Base-by-base conservation (phyloP, 495 filamentous ascomycete species). In the Aspergillus taichungensis region DNA sequence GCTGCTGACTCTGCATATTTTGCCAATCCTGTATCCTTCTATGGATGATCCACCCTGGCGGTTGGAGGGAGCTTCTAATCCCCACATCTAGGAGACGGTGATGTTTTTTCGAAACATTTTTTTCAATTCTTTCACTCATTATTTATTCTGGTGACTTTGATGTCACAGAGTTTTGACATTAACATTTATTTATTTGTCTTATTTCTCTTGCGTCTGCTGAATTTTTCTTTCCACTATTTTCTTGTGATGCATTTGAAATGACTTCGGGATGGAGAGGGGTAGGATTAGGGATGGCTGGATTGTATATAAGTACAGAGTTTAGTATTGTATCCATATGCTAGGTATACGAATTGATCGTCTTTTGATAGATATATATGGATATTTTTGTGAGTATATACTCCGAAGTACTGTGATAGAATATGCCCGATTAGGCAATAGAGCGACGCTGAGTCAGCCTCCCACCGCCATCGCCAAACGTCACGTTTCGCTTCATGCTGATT, bases 1-100 rank as follows among this genome's bases (percentile, higher is more conserved):
- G 55, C 58, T 24, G 30, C 47, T 1, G 62, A 64, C 24, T 42
- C 61, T 10, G 37, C 52, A 5, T 68, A 61, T 40, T 61, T 61
- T 49, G 44, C 48, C n/a, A 66, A 62, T 38, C 41, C 54, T 8
- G 42, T 50, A 27, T 38, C 55, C 13, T 58, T 50, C 34, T 58
- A 58, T 64, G 29, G 55, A 51, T 37, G 52, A 60, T 37, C 52
- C 42, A 54, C 8, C 24, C 14, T 13, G n/a, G 11, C 1, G n/a
- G 7, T 33, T 32, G 29, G 40, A n/a, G 34, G 40, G 29, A n/a
- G n/a, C n/a, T n/a, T n/a, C n/a, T n/a, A n/a, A n/a, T n/a, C n/a
- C n/a, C n/a, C n/a, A 14, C 29, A 28, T 28, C 29, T 44, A n/a
- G n/a, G 18, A 24, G 18, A 24, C 4, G 18, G 18, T 24, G 18